Evolutionary conservation across 805 yeast genomes (phyloP), one percentile per base, ranked within the genome.

Genomic region (Ogataea nonfermentans): DNA sequence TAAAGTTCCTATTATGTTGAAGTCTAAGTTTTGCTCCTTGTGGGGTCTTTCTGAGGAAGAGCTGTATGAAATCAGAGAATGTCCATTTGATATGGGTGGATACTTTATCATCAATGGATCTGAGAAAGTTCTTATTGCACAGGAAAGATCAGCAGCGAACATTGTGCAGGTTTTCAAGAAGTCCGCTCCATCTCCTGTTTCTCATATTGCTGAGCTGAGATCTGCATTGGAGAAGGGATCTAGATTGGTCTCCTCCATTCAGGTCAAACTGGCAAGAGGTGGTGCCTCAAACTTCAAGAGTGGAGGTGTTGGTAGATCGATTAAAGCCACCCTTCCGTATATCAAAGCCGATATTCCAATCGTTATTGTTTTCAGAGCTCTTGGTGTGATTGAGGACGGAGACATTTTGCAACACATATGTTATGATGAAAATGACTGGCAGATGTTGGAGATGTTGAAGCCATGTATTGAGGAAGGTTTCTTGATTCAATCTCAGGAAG

Each of bases 31-130:
- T 61, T 93, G 99, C 78, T 80, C 90, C 70, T 75, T 93, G 56
- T 78, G 88, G 58, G 95, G 86, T 46, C 75, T 93, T 52, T 80
- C 87, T 7, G 98, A 93, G 55, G 88, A 86, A 52, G 99, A 93
- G 66, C 78, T 90, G 57, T 93, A 90, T 67, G 95, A 89, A 55
- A 77, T 93, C 60, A 90, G 93, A 66, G 99, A 93, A 68, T 93
- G 99, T 69, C 99, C 99, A 23, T 93, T 87, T 66, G 99, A 93
- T 74, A 95, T 93, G 95, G 99, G 99, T 65, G 99, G 99, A 47
- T 93, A 93, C 66, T 93, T 93, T 62, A 90, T 93, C 53, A 93
- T 93, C 60, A 93, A 93, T 69, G 99, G 99, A 56, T 88, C 97
- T 14, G 99, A 93, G 64, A 93, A 93, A 65, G 99, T 93, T 41